Evolutionary conservation across 2,329 filamentous ascomycete species (phyloP), one percentile per base, ranked within the genome.

Genomic region (Hypoxylon sp.): DNA sequence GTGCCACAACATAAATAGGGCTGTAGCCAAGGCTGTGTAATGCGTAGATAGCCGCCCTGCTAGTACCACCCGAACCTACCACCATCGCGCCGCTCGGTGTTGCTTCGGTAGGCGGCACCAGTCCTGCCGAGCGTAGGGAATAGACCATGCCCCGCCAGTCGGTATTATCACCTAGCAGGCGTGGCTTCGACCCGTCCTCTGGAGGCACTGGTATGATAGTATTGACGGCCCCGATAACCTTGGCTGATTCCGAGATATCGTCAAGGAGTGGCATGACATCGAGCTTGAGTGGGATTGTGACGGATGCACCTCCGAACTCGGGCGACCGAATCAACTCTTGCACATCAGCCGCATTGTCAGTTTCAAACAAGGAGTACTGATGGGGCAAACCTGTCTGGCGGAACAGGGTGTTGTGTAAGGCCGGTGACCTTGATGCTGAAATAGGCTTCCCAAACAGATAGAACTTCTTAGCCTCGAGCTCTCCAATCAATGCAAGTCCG

Each of bases 131-230:
- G 63, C 87, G 88, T 19, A 99, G 86, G 2, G 93, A 90, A 72
- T 91, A 88, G 2, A 92, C 89, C 89, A 99, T 99, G 68, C 96
- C 96, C 75, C 89, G 87, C 91, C 94, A 99, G 82, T 99, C 96
- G 11, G 96, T 99, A 80, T 99, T 99, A 78, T 94, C 92, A 46
- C 96, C 96, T 14, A 92, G 79, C 2, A 98, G 87, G 3, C 84
- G 86, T 52, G 80, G 80, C 60, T 83, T 79, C 3, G 81, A 82
- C 2, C 79, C 82, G 6, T 72, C 75, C 6, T 81, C 77, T 25
- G 77, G 76, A 13, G 52, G 58, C 2, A 87, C 76, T 0, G 92
- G 90, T 28, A 97, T 88, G 75, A 99, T 91, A 17, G 96, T 99
- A 82, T 99, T 99, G 70, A 98, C 91, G 2, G 96, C 96, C 21